Evolutionary conservation across 2,329 filamentous ascomycete genomes (phyloP).

Genomic region (Aspergillus niger): DNA sequence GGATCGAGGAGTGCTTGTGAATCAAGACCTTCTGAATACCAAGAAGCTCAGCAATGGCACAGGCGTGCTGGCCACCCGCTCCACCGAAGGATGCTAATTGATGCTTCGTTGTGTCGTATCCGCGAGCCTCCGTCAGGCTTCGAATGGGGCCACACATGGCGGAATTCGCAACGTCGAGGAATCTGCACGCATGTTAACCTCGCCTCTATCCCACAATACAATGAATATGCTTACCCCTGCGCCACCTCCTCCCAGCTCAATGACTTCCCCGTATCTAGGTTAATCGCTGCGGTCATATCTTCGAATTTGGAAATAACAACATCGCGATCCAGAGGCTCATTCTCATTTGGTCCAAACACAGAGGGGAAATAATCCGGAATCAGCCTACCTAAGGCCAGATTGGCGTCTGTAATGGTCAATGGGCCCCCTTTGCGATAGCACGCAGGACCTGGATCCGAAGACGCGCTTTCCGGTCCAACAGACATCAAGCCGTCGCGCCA

Average conservation of each 20-base stretch:
- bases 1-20: constrained; percentile 82
- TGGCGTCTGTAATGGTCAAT: constrained; percentile 87
- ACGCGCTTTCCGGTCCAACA: constrained; percentile 85
- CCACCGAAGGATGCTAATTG: constrained; percentile 84
- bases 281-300: constrained; percentile 74
- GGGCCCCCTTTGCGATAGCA: constrained; percentile 90
- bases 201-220: background rate
- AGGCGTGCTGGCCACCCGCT: constrained; percentile 85
- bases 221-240: background rate
- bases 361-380: constrained; percentile 89
- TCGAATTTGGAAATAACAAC: constrained; percentile 72
- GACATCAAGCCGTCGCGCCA: constrained; percentile 86
- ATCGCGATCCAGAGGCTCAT: constrained; percentile 64
- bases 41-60: constrained; percentile 81
- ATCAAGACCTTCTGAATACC: constrained; percentile 81
- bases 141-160: constrained; percentile 76
- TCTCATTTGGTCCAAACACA: background rate
- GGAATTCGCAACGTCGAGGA: constrained; percentile 89
- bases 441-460: constrained; percentile 83
- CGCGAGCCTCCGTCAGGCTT: constrained; percentile 86
- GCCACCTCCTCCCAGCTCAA: constrained; percentile 82
- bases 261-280: constrained; percentile 57
- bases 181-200: constrained; percentile 60
- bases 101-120: constrained; percentile 84
- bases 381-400: constrained; percentile 78